A percentile compares a stretch with the other conserved stretches of the same genome.
Conservation (phyloP, 75 land plant genomes). For the Isoetes taiwanensis region DNA sequence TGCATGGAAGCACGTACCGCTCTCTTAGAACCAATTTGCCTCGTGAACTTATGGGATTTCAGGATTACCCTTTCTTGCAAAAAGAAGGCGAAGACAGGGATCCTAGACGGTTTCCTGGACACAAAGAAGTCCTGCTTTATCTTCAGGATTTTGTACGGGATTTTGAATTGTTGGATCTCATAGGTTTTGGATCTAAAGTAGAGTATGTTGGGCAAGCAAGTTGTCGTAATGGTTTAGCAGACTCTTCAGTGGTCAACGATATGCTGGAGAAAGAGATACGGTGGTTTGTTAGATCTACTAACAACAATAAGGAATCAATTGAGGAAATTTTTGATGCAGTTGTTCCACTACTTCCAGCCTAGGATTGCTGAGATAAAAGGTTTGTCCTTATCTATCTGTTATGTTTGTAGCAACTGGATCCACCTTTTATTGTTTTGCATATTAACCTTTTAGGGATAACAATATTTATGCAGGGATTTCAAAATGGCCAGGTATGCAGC, state of each 20-base stretch:
- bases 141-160: conserved; percentile 41
- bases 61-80: conserved; percentile 54
- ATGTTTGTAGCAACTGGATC: too few species aligned
- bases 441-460: too few species aligned
- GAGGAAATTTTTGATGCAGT: conserved; percentile 83
- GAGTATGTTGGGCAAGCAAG: conserved; percentile 9
- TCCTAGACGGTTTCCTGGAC: conserved; percentile 60
- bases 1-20: conserved; percentile 59
- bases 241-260: background rate
- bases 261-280: background rate
- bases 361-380: conserved; percentile 65
- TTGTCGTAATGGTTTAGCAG: background rate
- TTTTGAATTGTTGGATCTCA: conserved; percentile 27
- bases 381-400: too few species aligned
- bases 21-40: conserved; percentile 80
- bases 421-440: too few species aligned
- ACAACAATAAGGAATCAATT: background rate
- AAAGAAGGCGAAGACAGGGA: conserved; percentile 28
- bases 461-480: conserved; percentile 67
- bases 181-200: conserved; percentile 46
- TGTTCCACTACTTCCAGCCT: conserved; percentile 66
- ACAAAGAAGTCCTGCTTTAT: conserved; percentile 56
- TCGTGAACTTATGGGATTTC: conserved; percentile 60
- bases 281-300: conserved; percentile 39
- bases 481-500: conserved; percentile 76